Evolutionary conservation across 1,284 basidiomycete genomes (phyloP).

Genomic region (Mrakiaceae sp.): DNA sequence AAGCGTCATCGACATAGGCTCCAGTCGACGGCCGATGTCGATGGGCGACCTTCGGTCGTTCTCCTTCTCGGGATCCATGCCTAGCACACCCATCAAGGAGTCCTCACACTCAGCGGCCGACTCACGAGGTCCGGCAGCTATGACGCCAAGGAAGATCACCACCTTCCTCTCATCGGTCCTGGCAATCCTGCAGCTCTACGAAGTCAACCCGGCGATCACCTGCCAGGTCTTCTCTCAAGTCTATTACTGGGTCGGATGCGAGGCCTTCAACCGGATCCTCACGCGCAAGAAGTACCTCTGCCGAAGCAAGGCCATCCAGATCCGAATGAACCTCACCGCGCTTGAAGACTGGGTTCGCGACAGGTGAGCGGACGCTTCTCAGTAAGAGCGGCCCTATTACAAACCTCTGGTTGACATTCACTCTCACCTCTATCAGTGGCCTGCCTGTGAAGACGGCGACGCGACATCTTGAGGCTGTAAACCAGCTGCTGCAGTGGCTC

Average conservation of each 20-base stretch:
- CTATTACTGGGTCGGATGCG: slow-evolving; percentile 43
- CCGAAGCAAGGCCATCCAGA: slow-evolving; percentile 78
- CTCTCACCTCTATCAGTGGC: slow-evolving; percentile 31
- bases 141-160: slow-evolving; percentile 56
- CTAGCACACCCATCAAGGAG: background rate
- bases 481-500: slow-evolving; percentile 69
- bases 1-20: background rate
- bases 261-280: slow-evolving; percentile 87
- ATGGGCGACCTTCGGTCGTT: background rate
- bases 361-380: slow-evolving; percentile 32
- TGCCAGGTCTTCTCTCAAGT: slow-evolving; percentile 92
- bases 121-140: slow-evolving; percentile 19
- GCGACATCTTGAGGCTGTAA: slow-evolving; percentile 67
- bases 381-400: too few species aligned
- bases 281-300: slow-evolving; percentile 88
- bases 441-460: slow-evolving; percentile 66
- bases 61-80: background rate
- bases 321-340: slow-evolving; percentile 72
- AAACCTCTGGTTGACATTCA: background rate
- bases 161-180: slow-evolving; percentile 80
- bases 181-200: slow-evolving; percentile 70
- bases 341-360: slow-evolving; percentile 86
- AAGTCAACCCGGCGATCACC: slow-evolving; percentile 80
- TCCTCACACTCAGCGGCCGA: background rate
- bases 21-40: background rate